phyloP scores from a whole-genome alignment of 805 yeast genomes.

The Pichia insulana region DNA sequence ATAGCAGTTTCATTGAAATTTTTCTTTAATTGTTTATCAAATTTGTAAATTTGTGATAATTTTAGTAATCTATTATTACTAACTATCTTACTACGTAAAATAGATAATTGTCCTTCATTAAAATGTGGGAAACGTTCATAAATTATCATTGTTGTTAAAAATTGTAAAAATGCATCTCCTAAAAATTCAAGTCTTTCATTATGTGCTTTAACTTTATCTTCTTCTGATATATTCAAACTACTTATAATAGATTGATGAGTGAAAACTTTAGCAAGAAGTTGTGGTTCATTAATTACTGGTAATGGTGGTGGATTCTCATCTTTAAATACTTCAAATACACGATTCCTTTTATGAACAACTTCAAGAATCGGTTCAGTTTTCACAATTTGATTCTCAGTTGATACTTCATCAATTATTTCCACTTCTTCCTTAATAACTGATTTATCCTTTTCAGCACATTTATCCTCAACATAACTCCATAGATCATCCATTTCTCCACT shows the following conservation, averaged over 20 bases:
- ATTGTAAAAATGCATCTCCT: slow-evolving; percentile 80
- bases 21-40: slow-evolving; percentile 47
- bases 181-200: slow-evolving; percentile 85
- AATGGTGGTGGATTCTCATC: slow-evolving; percentile 41
- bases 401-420: neutral
- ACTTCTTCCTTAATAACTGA: neutral
- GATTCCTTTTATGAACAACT: slow-evolving; percentile 7
- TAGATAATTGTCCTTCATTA: slow-evolving; percentile 74
- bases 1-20: slow-evolving; percentile 32
- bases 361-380: slow-evolving; percentile 1
- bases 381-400: neutral
- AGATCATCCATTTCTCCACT: slow-evolving; percentile 28
- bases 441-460: neutral
- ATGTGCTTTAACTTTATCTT: slow-evolving; percentile 51
- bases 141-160: slow-evolving; percentile 58
- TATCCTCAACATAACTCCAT: neutral
- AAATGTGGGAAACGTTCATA: slow-evolving; percentile 60
- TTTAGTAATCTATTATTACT: slow-evolving; percentile 62
- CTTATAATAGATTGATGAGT: slow-evolving; percentile 72
- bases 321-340: slow-evolving; percentile 10
- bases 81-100: slow-evolving; percentile 59
- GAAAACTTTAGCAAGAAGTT: slow-evolving; percentile 60
- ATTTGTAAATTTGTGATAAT: slow-evolving; percentile 61
- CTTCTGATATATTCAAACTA: slow-evolving; percentile 42
- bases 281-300: slow-evolving; percentile 55